These are phyloP conservation scores for Naganishia antarctica DNA, from an alignment of 768 basidiomycete genomes.

Conservation along the genomic window DNA sequence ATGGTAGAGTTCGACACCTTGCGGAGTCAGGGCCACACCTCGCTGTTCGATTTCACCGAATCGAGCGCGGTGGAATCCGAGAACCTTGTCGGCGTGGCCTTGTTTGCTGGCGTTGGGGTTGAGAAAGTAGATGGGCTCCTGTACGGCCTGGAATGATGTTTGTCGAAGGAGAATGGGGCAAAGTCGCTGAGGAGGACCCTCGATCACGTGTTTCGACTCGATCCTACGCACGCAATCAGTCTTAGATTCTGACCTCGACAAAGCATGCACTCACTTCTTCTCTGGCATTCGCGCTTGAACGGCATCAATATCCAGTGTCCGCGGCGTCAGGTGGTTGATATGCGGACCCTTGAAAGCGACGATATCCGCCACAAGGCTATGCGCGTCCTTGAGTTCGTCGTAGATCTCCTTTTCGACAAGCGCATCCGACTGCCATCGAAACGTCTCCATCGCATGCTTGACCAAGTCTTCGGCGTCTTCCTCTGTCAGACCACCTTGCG, in stretches of 20 bases:
- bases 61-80: constrained; percentile 35
- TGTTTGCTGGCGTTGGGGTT: constrained; percentile 17
- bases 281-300: constrained; percentile 40
- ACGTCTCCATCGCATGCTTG: constrained; percentile 36
- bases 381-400: constrained; percentile 29
- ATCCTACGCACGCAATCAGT: constrained; percentile 29
- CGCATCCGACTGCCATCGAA: constrained; percentile 41
- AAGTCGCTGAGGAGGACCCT: constrained; percentile 38
- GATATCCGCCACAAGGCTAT: constrained; percentile 42
- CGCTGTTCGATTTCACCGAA: constrained; percentile 47
- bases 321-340: constrained; percentile 45
- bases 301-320: constrained; percentile 44
- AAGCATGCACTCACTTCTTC: constrained; percentile 33
- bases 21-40: constrained; percentile 38
- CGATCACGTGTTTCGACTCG: constrained; percentile 43
- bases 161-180: constrained; percentile 44
- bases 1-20: constrained; percentile 36
- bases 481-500: constrained; percentile 28
- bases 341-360: constrained; percentile 42
- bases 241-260: not conserved
- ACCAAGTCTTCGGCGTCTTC: constrained; percentile 32
- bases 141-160: constrained; percentile 43
- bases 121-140: constrained; percentile 39
- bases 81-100: constrained; percentile 3
- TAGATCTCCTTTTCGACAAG: constrained; percentile 35